These are phyloP conservation scores for Neurospora sp. DNA, from an alignment of 495 filamentous ascomycete genomes.

Conservation along the genomic window DNA sequence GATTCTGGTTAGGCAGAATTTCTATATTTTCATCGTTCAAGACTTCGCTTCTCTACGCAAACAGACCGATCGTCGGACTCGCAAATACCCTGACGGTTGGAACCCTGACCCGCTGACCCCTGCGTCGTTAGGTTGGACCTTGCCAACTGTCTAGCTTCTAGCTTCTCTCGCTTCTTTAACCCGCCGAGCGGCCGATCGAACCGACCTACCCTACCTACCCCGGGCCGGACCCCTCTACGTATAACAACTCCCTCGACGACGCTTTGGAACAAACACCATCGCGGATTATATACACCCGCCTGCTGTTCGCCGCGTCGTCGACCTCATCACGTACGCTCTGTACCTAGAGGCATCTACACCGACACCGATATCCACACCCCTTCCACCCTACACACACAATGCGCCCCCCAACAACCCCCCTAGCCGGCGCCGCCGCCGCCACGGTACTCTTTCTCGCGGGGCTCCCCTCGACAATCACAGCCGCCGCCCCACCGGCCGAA, in stretches of 20 bases:
- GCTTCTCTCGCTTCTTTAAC: neutral
- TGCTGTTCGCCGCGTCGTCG: neutral
- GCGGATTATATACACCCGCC: neutral
- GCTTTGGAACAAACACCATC: neutral
- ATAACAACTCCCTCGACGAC: neutral
- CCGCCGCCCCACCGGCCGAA: neutral
- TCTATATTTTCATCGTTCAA: neutral
- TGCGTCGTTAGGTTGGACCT: neutral
- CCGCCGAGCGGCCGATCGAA: neutral
- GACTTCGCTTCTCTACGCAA: neutral
- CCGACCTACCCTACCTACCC: neutral
- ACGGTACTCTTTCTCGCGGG: conserved; percentile 15
- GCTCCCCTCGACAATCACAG: conserved; percentile 26
- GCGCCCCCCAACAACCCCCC: neutral
- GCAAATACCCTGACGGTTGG: neutral
- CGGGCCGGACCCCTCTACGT: neutral
- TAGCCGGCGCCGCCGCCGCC: neutral
- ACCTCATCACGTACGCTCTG: neutral
- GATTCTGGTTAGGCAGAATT: neutral
- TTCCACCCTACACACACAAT: neutral
- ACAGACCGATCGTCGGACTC: neutral
- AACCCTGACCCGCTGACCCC: neutral
- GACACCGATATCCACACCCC: neutral
- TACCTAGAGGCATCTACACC: neutral
- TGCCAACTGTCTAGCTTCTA: neutral